A percentile compares a stretch with the other conserved stretches of the same genome.
These are phyloP conservation scores for Cardamine occulta DNA, from an alignment of 345 rosid species.

Conservation along the genomic window DNA sequence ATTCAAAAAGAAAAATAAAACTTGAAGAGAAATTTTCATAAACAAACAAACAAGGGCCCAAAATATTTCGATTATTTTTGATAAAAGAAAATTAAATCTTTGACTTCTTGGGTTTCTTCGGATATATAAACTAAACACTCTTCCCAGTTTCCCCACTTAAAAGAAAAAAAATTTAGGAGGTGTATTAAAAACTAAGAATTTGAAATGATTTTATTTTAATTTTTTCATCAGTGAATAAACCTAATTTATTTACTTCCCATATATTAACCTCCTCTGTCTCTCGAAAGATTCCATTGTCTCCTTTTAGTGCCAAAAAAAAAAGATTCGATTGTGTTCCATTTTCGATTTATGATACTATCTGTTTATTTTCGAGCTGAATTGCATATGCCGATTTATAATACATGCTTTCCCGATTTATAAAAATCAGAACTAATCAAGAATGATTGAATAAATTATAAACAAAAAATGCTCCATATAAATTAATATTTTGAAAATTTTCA, in stretches of 20 bases:
- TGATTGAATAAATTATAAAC: no score
- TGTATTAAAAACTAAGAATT: no score
- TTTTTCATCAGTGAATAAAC: background rate
- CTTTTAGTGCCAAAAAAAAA: background rate
- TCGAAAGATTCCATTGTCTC: background rate
- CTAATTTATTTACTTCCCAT: conserved; percentile 11
- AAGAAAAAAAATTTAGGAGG: no score
- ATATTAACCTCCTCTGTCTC: background rate
- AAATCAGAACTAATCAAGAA: no score
- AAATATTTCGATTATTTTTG: background rate
- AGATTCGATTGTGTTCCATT: background rate
- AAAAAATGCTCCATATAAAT: no score
- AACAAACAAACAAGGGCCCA: background rate
- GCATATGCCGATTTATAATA: background rate
- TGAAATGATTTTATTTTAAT: no score
- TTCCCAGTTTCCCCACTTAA: conserved; percentile 4
- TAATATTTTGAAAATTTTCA: no score
- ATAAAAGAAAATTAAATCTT: background rate
- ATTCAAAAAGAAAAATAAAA: background rate
- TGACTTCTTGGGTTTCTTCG: background rate
- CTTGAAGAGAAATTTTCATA: background rate
- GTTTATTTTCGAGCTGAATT: background rate
- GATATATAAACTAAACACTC: background rate
- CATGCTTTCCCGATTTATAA: no score
- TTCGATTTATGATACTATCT: background rate